Evolutionary conservation across 768 basidiomycete species (phyloP).

Genomic region (Leccinum variicolor): DNA sequence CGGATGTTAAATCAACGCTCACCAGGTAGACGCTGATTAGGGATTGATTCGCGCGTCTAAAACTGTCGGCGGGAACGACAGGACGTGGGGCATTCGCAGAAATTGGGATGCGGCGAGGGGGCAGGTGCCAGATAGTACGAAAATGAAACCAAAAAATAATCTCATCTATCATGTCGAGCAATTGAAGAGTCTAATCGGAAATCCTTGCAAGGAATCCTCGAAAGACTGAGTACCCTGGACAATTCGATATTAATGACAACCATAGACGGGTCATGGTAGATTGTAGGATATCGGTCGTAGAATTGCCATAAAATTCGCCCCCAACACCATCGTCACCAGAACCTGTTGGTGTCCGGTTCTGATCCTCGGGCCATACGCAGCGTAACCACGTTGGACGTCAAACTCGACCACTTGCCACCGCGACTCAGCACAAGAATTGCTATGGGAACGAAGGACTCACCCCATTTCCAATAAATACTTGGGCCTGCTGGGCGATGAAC

Average conservation of each 20-base stretch:
- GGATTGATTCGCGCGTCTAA: too few relatives aligned
- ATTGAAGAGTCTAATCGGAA: too few relatives aligned
- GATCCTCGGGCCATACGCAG: slow-evolving; percentile 33
- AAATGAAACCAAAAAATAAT: too few relatives aligned
- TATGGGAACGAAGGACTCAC: slow-evolving; percentile 27
- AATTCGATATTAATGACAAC: neutral
- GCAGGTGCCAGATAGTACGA: too few relatives aligned
- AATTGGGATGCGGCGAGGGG: too few relatives aligned
- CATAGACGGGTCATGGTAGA: neutral
- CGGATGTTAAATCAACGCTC: too few relatives aligned
- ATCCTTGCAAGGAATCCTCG: neutral
- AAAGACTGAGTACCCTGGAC: neutral
- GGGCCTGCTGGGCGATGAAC: slow-evolving; percentile 44
- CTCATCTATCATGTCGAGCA: too few relatives aligned
- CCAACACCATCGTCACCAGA: slow-evolving; percentile 32
- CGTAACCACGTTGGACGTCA: slow-evolving; percentile 41
- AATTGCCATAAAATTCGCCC: neutral
- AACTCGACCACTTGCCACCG: slow-evolving; percentile 35
- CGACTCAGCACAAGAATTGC: slow-evolving; percentile 1
- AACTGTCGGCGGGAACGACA: too few relatives aligned
- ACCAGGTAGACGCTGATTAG: too few relatives aligned
- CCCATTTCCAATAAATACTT: slow-evolving; percentile 54
- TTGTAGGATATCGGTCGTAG: neutral
- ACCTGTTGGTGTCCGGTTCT: slow-evolving; percentile 29
- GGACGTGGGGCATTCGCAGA: too few relatives aligned